Evolutionary conservation across 495 filamentous ascomycete genomes (phyloP).

Genomic region (Hypoxylon fragiforme): DNA sequence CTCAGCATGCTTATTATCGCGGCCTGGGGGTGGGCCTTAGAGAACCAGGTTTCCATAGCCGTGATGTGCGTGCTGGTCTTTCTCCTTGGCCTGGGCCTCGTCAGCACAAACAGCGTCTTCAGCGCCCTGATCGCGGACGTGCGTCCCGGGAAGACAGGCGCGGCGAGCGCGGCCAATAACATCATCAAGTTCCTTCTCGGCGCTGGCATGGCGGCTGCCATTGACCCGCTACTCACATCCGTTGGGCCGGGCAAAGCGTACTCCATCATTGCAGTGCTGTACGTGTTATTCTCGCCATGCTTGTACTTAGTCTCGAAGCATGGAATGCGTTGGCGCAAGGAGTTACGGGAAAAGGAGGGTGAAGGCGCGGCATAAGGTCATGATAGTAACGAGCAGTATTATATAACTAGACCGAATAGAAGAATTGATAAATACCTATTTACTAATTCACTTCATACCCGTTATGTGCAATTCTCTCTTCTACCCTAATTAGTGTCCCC

Average conservation of each 20-base stretch:
- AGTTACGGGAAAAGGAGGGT: conserved; percentile 32
- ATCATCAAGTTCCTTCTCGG: conserved; percentile 66
- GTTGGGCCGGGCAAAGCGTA: conserved; percentile 73
- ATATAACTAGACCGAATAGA: not conserved
- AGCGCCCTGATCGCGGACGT: conserved; percentile 45
- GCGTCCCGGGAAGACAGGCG: conserved; percentile 51
- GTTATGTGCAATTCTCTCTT: not conserved
- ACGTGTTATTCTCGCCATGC: conserved; percentile 53
- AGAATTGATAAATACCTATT: conserved; percentile 7
- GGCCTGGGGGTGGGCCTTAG: conserved; percentile 57
- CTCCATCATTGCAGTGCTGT: conserved; percentile 62
- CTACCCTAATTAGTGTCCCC: not conserved
- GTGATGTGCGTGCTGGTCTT: conserved; percentile 59
- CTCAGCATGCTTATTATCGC: conserved; percentile 48
- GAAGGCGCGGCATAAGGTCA: conserved; percentile 1
- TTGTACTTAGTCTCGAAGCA: conserved; percentile 36
- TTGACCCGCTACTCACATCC: conserved; percentile 61
- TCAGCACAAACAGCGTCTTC: conserved; percentile 60
- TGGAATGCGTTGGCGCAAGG: conserved; percentile 32
- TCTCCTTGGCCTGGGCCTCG: conserved; percentile 59
- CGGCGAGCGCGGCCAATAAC: conserved; percentile 69
- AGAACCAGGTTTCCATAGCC: conserved; percentile 45
- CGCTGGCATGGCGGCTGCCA: conserved; percentile 63
- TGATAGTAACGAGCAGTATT: conserved; percentile 9
- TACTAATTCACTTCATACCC: not conserved